Evolutionary conservation across 106 monocot genomes (phyloP).

Genomic region (Dendrobium catenatum): DNA sequence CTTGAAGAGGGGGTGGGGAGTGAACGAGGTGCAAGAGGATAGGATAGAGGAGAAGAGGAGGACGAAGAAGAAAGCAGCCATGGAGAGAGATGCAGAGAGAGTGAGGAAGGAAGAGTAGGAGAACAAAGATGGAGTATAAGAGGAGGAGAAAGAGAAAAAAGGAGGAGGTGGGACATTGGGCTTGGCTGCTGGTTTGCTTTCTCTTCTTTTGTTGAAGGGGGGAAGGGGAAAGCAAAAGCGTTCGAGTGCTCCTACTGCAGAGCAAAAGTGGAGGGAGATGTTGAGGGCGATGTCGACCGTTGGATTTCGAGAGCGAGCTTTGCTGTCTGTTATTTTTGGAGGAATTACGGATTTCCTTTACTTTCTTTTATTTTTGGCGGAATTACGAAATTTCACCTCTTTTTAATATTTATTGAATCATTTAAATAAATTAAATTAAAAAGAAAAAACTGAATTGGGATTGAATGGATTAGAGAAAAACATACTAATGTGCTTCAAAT

Average conservation of each 20-base stretch:
- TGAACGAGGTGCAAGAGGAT: not conserved
- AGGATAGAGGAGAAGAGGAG: not conserved
- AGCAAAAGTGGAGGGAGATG: constrained; percentile 3
- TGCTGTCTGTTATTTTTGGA: not conserved
- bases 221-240: constrained; percentile 12
- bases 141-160: not conserved
- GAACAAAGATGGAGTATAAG: too few species aligned
- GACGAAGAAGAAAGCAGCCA: constrained; percentile 11
- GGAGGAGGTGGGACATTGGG: not conserved
- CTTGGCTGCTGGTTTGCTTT: not conserved
- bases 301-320: not conserved
- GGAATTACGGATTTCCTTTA: not conserved
- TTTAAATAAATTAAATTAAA: too few species aligned
- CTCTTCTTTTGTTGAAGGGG: constrained; percentile 17
- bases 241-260: not conserved
- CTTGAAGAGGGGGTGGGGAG: constrained; percentile 7
- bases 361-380: not conserved
- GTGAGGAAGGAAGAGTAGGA: not conserved
- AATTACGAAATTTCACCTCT: too few species aligned
- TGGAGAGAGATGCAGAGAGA: constrained; percentile 12
- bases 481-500: too few species aligned
- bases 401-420: too few species aligned
- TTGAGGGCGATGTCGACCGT: not conserved
- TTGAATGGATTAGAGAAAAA: too few species aligned
- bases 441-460: too few species aligned